A percentile compares a stretch with the other conserved stretches of the same genome.
Evolutionary conservation across 2,329 filamentous ascomycete species (phyloP).

Genomic region (Tolypocladium nubicola): DNA sequence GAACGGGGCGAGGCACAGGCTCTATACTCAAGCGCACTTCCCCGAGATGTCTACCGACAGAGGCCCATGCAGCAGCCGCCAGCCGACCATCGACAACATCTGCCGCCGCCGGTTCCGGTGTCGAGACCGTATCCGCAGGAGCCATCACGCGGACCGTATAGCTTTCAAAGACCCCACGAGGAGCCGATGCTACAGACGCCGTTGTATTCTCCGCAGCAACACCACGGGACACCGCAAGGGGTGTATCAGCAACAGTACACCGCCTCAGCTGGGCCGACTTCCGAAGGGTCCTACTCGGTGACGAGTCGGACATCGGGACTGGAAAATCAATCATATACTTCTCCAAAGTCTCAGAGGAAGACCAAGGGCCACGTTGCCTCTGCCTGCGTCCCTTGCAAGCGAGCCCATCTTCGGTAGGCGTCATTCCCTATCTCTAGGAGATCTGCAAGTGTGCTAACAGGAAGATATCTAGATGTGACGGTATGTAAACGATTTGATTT

Average conservation of each 20-base stretch:
- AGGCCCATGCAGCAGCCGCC: slow-evolving; percentile 16
- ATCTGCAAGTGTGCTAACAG: not conserved
- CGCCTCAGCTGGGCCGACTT: slow-evolving; percentile 8
- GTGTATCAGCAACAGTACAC: slow-evolving; percentile 10
- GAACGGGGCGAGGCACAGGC: slow-evolving; percentile 37
- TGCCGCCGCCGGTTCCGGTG: slow-evolving; percentile 13
- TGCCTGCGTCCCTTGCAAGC: slow-evolving; percentile 77
- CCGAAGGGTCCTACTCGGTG: slow-evolving; percentile 10
- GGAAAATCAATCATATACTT: slow-evolving; percentile 38
- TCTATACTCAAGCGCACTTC: slow-evolving; percentile 30
- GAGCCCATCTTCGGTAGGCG: slow-evolving; percentile 63
- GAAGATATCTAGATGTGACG: slow-evolving; percentile 41
- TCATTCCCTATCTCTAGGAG: not conserved
- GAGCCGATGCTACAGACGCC: slow-evolving; percentile 11
- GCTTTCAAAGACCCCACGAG: slow-evolving; percentile 13
- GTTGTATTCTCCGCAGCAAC: slow-evolving; percentile 13
- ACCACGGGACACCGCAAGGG: slow-evolving; percentile 3
- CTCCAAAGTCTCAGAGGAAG: slow-evolving; percentile 53
- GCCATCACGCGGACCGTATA: slow-evolving; percentile 11
- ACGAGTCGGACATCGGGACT: slow-evolving; percentile 22
- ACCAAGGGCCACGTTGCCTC: slow-evolving; percentile 76
- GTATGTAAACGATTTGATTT: slow-evolving; percentile 35
- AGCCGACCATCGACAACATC: slow-evolving; percentile 11
- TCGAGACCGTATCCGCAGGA: slow-evolving; percentile 18
- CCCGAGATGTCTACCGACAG: slow-evolving; percentile 41